Conservation (phyloP, 2,329 filamentous ascomycete genomes). For the Hysterium pulicare region DNA sequence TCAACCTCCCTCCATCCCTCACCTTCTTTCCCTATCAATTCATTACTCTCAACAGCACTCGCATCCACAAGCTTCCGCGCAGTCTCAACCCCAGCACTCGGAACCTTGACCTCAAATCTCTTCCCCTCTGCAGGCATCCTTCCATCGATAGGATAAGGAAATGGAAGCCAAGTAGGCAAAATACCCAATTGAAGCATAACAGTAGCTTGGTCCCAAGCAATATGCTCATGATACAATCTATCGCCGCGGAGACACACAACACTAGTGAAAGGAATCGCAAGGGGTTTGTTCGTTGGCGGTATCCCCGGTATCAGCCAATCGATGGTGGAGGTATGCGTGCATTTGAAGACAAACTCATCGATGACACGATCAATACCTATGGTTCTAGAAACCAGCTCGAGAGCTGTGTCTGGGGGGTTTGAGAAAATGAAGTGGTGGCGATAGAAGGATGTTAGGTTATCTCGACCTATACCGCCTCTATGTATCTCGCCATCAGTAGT, state of each 20-base stretch:
- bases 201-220: slow-evolving; percentile 66
- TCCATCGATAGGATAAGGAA: slow-evolving; percentile 53
- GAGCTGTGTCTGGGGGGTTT: slow-evolving; percentile 63
- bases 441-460: slow-evolving; percentile 64
- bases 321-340: slow-evolving; percentile 30
- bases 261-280: slow-evolving; percentile 62
- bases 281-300: slow-evolving; percentile 52
- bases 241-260: slow-evolving; percentile 68
- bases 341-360: slow-evolving; percentile 35
- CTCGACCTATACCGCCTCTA: slow-evolving; percentile 64
- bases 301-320: slow-evolving; percentile 52
- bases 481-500: slow-evolving; percentile 43
- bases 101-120: slow-evolving; percentile 58
- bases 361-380: slow-evolving; percentile 66
- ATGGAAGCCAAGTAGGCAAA: slow-evolving; percentile 62
- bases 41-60: slow-evolving; percentile 51
- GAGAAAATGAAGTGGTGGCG: slow-evolving; percentile 70
- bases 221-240: slow-evolving; percentile 67
- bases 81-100: slow-evolving; percentile 56
- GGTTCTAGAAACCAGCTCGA: slow-evolving; percentile 69
- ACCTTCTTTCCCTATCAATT: slow-evolving; percentile 48
- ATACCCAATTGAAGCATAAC: slow-evolving; percentile 60
- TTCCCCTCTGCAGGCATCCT: slow-evolving; percentile 37
- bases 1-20: slow-evolving; percentile 12
- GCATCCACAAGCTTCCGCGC: slow-evolving; percentile 51